Evolutionary conservation across 208 protist species (phyloP).

Genomic region (Leishmania gerbilli): DNA sequence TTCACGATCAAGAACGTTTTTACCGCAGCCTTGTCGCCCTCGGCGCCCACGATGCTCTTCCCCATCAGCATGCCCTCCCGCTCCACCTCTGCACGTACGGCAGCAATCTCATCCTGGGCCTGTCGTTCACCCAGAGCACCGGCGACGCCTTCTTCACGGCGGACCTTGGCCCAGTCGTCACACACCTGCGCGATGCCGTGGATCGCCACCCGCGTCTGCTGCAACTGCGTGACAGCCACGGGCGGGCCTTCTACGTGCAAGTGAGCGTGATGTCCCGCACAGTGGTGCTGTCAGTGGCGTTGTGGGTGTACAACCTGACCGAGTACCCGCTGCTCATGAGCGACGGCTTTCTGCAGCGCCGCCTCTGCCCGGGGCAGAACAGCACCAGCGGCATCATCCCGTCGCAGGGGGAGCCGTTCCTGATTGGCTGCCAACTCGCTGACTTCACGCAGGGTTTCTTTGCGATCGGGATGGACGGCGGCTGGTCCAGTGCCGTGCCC

Average conservation of each 20-base stretch:
- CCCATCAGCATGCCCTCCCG: conserved; percentile 52
- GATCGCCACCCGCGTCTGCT: conserved; percentile 64
- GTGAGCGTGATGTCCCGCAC: conserved; percentile 68
- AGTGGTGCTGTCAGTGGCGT: conserved; percentile 66
- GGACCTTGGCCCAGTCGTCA: conserved; percentile 36
- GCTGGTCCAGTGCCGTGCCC: conserved; percentile 59
- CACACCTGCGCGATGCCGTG: conserved; percentile 42
- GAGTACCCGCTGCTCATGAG: conserved; percentile 75
- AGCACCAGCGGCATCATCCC: conserved; percentile 69
- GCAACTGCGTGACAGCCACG: conserved; percentile 47
- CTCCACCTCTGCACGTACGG: conserved; percentile 65
- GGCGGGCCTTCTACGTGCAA: conserved; percentile 66
- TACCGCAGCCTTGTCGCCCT: conserved; percentile 53
- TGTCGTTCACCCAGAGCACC: conserved; percentile 70
- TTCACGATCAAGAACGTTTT: conserved; percentile 27
- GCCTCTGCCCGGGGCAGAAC: conserved; percentile 58
- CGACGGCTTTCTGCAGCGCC: conserved; percentile 48
- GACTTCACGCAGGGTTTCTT: conserved; percentile 62
- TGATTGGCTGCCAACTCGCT: conserved; percentile 59
- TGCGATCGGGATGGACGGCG: conserved; percentile 67
- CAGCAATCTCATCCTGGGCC: conserved; percentile 47
- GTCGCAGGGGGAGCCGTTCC: conserved; percentile 75
- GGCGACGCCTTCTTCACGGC: conserved; percentile 54
- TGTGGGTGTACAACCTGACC: conserved; percentile 85
- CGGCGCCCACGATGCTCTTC: conserved; percentile 51